These are phyloP conservation scores for Pseudozyma thailandica DNA, from an alignment of 1,284 basidiomycete genomes.

Conservation along the genomic window DNA sequence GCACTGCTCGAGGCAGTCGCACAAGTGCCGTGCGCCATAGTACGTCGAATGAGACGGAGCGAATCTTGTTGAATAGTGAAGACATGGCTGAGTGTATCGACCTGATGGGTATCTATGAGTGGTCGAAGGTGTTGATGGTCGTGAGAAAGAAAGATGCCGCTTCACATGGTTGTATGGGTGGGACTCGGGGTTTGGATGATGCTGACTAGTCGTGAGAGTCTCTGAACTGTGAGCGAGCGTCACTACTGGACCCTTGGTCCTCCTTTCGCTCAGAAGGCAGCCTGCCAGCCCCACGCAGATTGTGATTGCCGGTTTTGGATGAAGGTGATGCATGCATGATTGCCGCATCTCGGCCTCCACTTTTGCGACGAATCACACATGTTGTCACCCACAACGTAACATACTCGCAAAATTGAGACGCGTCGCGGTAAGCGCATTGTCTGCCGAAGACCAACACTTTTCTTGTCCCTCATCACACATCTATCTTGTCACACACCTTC, in stretches of 20 bases:
- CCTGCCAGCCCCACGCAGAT: not conserved
- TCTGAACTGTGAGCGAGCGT: too few species aligned
- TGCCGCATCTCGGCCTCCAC: slow-evolving; percentile 11
- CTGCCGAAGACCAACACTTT: slow-evolving; percentile 30
- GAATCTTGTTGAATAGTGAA: slow-evolving; percentile 35
- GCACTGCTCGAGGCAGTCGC: slow-evolving; percentile 42
- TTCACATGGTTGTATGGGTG: too few species aligned
- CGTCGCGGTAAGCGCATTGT: slow-evolving; percentile 21
- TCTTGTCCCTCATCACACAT: not conserved
- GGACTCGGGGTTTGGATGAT: too few species aligned
- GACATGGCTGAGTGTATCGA: slow-evolving; percentile 20
- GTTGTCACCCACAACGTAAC: slow-evolving; percentile 5
- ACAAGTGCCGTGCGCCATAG: slow-evolving; percentile 48
- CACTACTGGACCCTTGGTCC: too few species aligned
- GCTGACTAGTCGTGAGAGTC: not conserved
- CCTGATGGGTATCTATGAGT: not conserved
- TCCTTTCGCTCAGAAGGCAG: not conserved
- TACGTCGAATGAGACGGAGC: slow-evolving; percentile 39
- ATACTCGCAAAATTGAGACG: slow-evolving; percentile 5
- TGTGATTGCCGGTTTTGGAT: not conserved
- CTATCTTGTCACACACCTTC: not conserved
- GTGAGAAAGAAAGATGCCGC: not conserved
- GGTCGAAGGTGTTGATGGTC: slow-evolving; percentile 7
- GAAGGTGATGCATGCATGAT: slow-evolving; percentile 4
- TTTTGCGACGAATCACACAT: not conserved